These are phyloP conservation scores for Eruca vesicaria DNA, from an alignment of 441 rosid species.

Conservation along the genomic window DNA sequence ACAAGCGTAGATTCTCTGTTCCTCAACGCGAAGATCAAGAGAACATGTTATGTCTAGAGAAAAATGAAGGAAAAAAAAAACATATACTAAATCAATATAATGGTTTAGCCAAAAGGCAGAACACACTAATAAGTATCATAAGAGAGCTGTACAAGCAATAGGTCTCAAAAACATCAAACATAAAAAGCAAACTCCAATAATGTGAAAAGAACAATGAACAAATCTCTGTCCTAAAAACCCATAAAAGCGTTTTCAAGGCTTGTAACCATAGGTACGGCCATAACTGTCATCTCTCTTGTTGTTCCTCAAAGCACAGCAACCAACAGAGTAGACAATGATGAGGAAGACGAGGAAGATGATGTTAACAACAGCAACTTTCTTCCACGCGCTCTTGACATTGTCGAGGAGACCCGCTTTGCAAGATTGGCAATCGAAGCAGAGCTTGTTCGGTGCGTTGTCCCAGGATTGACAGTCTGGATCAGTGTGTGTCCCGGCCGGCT, in stretches of 20 bases:
- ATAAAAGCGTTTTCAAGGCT: constrained; percentile 27
- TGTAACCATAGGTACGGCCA: constrained; percentile 28
- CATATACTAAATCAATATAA: constrained; percentile 1
- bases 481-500: background rate
- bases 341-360: constrained; percentile 69
- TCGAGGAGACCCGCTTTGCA: constrained; percentile 94
- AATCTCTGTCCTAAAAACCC: constrained; percentile 26
- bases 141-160: constrained; percentile 30
- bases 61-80: background rate
- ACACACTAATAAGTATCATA: constrained; percentile 19
- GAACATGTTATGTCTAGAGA: background rate
- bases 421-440: constrained; percentile 76
- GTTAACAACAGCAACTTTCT: constrained; percentile 82
- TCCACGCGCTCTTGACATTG: constrained; percentile 77
- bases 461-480: constrained; percentile 62
- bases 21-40: background rate
- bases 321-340: constrained; percentile 69
- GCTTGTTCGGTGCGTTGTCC: constrained; percentile 40
- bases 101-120: constrained; percentile 20
- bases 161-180: constrained; percentile 20
- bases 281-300: constrained; percentile 51
- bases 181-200: constrained; percentile 6
- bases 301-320: constrained; percentile 94
- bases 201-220: constrained; percentile 2
- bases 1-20: background rate